These are phyloP conservation scores for Oxalis stricta DNA, from an alignment of 441 rosid species.

Conservation along the genomic window DNA sequence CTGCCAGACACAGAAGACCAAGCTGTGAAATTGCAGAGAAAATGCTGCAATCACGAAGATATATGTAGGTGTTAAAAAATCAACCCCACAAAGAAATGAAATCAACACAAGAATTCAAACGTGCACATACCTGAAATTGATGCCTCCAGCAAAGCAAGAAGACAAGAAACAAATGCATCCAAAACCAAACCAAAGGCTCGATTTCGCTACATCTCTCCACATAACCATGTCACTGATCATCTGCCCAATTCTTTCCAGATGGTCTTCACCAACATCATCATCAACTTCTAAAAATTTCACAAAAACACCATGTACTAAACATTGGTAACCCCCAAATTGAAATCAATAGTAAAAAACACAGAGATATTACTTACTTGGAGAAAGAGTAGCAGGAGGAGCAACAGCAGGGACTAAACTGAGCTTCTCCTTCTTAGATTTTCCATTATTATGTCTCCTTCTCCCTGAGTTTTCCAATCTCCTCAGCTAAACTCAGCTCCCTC, in stretches of 20 bases:
- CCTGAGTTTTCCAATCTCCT: conserved; percentile 33
- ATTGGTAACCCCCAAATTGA: neutral
- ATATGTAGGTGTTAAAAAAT: conserved; percentile 1
- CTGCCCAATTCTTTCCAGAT: conserved; percentile 44
- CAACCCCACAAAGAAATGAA: neutral
- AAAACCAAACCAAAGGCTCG: conserved; percentile 83
- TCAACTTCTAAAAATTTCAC: conserved; percentile 26
- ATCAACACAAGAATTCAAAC: neutral
- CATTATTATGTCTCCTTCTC: conserved; percentile 37
- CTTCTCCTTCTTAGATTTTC: conserved; percentile 64
- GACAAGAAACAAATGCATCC: conserved; percentile 73
- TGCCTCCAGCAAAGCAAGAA: conserved; percentile 72
- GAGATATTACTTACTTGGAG: conserved; percentile 23
- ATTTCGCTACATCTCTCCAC: conserved; percentile 86
- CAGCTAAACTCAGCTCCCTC: conserved; percentile 34
- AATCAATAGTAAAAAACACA: conserved; percentile 4
- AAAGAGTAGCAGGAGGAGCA: conserved; percentile 23
- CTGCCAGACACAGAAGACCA: conserved; percentile 63
- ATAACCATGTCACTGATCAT: conserved; percentile 43
- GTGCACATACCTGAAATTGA: conserved; percentile 46
- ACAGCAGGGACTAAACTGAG: conserved; percentile 26
- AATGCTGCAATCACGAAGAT: conserved; percentile 29
- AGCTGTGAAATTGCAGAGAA: conserved; percentile 59
- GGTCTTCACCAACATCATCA: conserved; percentile 32
- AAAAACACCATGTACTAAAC: neutral